phyloP scores from a whole-genome alignment of 163 green algal species.

The Chlorella variabilis region DNA sequence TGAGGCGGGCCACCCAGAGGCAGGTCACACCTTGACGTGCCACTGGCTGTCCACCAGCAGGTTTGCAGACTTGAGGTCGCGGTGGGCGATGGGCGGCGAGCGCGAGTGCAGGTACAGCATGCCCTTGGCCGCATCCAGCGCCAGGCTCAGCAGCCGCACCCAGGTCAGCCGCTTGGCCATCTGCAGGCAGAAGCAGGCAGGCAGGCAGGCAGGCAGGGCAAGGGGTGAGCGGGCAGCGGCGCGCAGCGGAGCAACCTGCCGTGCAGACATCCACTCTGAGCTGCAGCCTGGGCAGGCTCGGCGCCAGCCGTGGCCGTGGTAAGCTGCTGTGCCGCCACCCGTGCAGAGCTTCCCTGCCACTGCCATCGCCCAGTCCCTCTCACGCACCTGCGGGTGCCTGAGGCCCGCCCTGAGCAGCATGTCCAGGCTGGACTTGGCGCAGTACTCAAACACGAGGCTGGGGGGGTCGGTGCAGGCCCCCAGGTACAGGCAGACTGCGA shows the following conservation, averaged over 20 bases:
- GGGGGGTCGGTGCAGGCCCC: constrained; percentile 74
- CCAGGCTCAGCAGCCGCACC: constrained; percentile 58
- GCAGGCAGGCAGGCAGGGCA: background rate
- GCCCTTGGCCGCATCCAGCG: constrained; percentile 73
- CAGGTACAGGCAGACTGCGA: constrained; percentile 63
- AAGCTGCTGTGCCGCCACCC: too few species aligned
- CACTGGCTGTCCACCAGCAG: constrained; percentile 66
- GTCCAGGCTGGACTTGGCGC: constrained; percentile 48
- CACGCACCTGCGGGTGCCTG: background rate
- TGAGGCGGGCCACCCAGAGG: background rate
- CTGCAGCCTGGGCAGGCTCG: too few species aligned
- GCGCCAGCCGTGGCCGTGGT: too few species aligned
- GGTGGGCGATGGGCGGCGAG: constrained; percentile 63
- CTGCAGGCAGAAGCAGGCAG: background rate
- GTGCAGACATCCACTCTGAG: too few species aligned
- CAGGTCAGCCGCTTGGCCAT: constrained; percentile 52
- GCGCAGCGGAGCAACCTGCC: too few species aligned
- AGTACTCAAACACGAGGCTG: constrained; percentile 89
- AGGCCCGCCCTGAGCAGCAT: constrained; percentile 34
- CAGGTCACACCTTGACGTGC: constrained; percentile 13
- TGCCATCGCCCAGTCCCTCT: too few species aligned
- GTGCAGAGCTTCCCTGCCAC: too few species aligned
- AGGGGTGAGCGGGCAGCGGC: too few species aligned
- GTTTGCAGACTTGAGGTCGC: constrained; percentile 75
- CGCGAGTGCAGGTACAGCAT: constrained; percentile 62